These are phyloP conservation scores for Parachaetomium inaequale DNA, from an alignment of 495 filamentous ascomycete species.

Conservation along the genomic window DNA sequence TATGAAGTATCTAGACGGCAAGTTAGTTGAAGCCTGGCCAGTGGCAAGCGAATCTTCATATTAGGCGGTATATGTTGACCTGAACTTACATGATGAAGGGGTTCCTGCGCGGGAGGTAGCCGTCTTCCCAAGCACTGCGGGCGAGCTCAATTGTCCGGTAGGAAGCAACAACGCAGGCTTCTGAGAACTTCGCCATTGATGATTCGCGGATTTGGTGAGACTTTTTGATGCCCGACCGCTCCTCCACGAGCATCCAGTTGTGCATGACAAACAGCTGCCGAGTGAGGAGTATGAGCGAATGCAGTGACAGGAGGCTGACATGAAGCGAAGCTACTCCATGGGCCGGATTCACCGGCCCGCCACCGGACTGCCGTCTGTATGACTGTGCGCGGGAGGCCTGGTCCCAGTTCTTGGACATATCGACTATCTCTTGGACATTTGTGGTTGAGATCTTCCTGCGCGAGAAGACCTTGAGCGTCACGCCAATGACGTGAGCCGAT, in stretches of 20 bases:
- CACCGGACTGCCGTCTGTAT: slow-evolving; percentile 47
- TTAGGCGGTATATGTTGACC: neutral
- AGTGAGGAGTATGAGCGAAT: slow-evolving; percentile 70
- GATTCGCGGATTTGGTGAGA: slow-evolving; percentile 31
- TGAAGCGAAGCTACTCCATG: slow-evolving; percentile 64
- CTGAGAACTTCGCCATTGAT: slow-evolving; percentile 60
- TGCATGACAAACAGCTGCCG: slow-evolving; percentile 64
- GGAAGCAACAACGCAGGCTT: slow-evolving; percentile 67
- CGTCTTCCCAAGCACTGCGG: slow-evolving; percentile 53
- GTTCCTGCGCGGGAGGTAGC: slow-evolving; percentile 62
- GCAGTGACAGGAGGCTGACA: slow-evolving; percentile 65
- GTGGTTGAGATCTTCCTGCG: slow-evolving; percentile 64
- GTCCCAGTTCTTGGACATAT: slow-evolving; percentile 52
- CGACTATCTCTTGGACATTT: slow-evolving; percentile 62
- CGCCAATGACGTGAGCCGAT: slow-evolving; percentile 61
- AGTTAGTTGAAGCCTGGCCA: neutral
- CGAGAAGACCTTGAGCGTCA: slow-evolving; percentile 66
- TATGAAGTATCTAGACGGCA: slow-evolving; percentile 55
- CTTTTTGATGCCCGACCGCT: slow-evolving; percentile 32
- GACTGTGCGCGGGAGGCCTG: slow-evolving; percentile 43
- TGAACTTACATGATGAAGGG: slow-evolving; percentile 60
- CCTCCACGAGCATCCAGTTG: slow-evolving; percentile 35
- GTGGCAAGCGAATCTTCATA: neutral
- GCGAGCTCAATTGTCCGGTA: slow-evolving; percentile 62
- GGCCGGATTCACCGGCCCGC: slow-evolving; percentile 42